Evolutionary conservation across 192 early-diverging fungal species (phyloP).

Genomic region (Jimgerdemannia flammicorona): DNA sequence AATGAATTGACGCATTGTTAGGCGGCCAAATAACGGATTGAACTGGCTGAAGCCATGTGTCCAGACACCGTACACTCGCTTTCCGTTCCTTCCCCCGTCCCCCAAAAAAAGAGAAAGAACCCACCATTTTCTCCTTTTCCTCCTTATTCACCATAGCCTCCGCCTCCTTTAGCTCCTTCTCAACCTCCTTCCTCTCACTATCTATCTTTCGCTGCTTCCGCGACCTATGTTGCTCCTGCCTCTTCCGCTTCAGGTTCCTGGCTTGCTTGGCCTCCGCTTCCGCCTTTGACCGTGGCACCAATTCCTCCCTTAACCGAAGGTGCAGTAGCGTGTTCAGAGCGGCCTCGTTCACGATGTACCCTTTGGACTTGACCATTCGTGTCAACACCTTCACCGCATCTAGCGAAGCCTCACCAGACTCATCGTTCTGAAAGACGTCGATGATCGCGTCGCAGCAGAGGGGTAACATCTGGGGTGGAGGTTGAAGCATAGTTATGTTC

Average conservation of each 20-base stretch:
- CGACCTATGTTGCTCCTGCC: conserved; percentile 53
- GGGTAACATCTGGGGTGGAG: conserved; percentile 48
- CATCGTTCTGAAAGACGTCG: conserved; percentile 79
- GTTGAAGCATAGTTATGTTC: neutral
- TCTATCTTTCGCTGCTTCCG: conserved; percentile 71
- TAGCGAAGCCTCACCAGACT: conserved; percentile 78
- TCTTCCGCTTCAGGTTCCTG: conserved; percentile 47
- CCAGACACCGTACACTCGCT: neutral
- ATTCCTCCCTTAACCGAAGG: conserved; percentile 80
- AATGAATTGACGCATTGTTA: too few species aligned
- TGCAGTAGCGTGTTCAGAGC: conserved; percentile 78
- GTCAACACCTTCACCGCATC: conserved; percentile 86
- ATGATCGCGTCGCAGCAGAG: conserved; percentile 75
- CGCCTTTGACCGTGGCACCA: conserved; percentile 48
- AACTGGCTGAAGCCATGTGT: neutral
- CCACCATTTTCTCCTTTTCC: conserved; percentile 68
- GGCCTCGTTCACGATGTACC: conserved; percentile 65
- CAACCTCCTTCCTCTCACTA: conserved; percentile 68
- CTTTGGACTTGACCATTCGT: conserved; percentile 78
- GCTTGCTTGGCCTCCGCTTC: conserved; percentile 45
- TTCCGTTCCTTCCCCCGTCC: neutral
- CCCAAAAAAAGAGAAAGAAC: conserved; percentile 8
- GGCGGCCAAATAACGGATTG: neutral
- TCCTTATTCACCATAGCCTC: conserved; percentile 85
- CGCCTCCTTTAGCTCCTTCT: conserved; percentile 84